Evolutionary conservation across 2,329 filamentous ascomycete species (phyloP), one percentile per base, ranked within the genome.

Genomic region (Ilyonectria sp.): DNA sequence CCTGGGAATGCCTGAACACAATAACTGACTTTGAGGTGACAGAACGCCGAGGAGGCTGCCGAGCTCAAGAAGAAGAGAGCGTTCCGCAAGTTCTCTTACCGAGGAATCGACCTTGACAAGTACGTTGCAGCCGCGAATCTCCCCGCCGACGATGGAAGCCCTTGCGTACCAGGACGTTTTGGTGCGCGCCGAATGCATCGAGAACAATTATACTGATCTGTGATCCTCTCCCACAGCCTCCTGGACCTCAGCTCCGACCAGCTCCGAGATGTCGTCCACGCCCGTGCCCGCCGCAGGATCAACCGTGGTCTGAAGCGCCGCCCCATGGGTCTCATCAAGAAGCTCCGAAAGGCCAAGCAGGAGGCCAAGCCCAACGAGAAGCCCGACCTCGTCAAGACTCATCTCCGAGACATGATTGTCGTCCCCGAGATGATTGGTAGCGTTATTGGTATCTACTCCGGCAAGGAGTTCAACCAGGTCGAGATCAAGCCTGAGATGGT

Each of bases 401-500:
- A 99, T 86, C 93, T 99, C 82, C 95, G 95, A 87, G 93, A 99
- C 90, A 99, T 99, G 96, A 98, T 99, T 85, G 92, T 99, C 83
- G 96, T 99, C 79, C 96, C 96, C 81, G 96, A 99, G 91, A 98
- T 99, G 96, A 99, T 99, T 84, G 96, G 96, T 81, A 93, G 90
- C 86, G 95, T 99, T 81, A 93, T 99, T 81, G 96, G 95, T 84
- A 96, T 99, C 90, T 99, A 99, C 93, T 97, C 94, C 78, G 96
- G 96, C 84, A 99, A 99, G 93, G 95, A 98, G 88, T 99, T 99
- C 93, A 99, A 99, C 93, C 95, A 98, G 91, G 95, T 99, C 80
- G 96, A 99, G 88, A 96, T 99, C 89, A 98, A 98, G 92, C 96
- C 96, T 80, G 96, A 99, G 91, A 99, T 99, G 96, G 96, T 99